Evolutionary conservation across 305 asterid species (phyloP).

Genomic region (Fraxinus platypoda): DNA sequence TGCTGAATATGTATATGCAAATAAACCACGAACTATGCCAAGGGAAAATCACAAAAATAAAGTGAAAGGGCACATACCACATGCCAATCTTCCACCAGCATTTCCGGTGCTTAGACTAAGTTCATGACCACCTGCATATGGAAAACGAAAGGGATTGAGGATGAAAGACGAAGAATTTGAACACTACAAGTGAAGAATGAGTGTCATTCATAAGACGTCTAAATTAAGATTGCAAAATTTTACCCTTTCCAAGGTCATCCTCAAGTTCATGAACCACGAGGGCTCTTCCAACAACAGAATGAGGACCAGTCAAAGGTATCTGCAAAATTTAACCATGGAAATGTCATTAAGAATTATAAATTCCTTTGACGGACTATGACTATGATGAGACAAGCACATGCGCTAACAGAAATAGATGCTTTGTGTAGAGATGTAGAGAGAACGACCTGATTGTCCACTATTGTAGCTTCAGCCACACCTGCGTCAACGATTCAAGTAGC

Average conservation of each 20-base stretch:
- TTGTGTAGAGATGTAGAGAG: not conserved
- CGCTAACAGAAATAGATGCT: not conserved
- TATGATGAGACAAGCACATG: not conserved
- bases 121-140: constrained; percentile 79
- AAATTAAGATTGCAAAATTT: constrained; percentile 8
- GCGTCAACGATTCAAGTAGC: constrained; percentile 23
- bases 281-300: constrained; percentile 88
- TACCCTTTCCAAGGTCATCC: constrained; percentile 99
- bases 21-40: not conserved
- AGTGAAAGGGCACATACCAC: constrained; percentile 52
- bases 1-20: not conserved
- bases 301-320: constrained; percentile 82
- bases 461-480: constrained; percentile 90
- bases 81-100: constrained; percentile 97
- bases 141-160: not conserved
- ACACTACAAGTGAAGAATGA: not conserved
- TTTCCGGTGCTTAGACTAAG: constrained; percentile 90
- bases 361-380: not conserved
- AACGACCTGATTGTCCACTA: constrained; percentile 77
- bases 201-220: not conserved
- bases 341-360: not conserved
- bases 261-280: constrained; percentile 87
- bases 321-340: constrained; percentile 25
- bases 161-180: constrained; percentile 7
- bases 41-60: not conserved